phyloP scores from a whole-genome alignment of 306 rosid genomes.

The Prunus salicina region DNA sequence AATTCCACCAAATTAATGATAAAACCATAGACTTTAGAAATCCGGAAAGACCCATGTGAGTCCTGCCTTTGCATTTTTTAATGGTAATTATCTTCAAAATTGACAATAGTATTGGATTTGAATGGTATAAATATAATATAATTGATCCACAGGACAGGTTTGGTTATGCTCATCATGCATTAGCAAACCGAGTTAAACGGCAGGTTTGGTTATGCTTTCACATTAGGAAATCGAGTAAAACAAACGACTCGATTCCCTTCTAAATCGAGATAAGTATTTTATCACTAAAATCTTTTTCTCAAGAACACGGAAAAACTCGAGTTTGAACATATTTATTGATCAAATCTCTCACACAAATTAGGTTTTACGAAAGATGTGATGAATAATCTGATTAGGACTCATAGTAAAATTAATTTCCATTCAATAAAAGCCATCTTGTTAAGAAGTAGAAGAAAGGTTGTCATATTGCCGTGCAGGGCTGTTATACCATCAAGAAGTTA shows the following conservation, averaged over 20 bases:
- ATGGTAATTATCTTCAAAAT: background rate
- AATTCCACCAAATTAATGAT: slow-evolving; percentile 7
- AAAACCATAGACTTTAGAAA: slow-evolving; percentile 10
- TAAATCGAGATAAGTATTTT: too few species aligned
- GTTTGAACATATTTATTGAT: too few species aligned
- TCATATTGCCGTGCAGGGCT: slow-evolving; percentile 46
- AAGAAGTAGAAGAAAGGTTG: too few species aligned
- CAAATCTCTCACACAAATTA: too few species aligned
- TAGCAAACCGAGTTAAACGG: slow-evolving; percentile 26
- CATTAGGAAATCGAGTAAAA: background rate
- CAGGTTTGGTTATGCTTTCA: background rate
- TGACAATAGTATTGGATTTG: background rate
- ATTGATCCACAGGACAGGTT: background rate
- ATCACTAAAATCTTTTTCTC: too few species aligned
- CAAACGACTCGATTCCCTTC: too few species aligned
- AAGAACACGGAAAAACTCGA: too few species aligned
- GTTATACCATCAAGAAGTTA: slow-evolving; percentile 11
- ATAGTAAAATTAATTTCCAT: too few species aligned
- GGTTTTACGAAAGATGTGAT: too few species aligned
- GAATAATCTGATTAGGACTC: too few species aligned
- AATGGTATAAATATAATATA: background rate
- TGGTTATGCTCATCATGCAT: slow-evolving; percentile 16
- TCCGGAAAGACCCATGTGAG: slow-evolving; percentile 29
- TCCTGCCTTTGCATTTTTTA: slow-evolving; percentile 12
- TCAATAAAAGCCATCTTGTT: too few species aligned